Base-by-base conservation (phyloP, 2,329 filamentous ascomycete genomes). In the Mariannaea elegans region DNA sequence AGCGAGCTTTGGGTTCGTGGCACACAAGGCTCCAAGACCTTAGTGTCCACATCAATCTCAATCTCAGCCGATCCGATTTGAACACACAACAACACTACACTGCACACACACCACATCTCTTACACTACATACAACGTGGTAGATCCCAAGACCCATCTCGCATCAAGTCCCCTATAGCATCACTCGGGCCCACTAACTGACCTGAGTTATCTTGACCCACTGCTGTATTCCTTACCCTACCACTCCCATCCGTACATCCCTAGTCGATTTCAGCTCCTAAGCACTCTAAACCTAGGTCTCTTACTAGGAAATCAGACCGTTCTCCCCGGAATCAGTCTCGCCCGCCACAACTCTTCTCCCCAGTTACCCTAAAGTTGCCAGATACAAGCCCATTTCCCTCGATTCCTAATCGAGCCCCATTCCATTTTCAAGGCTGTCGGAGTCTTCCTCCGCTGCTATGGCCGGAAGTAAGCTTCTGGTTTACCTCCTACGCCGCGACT, bases 401-500 rank as follows among this genome's bases (percentile, higher is more conserved):
- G 10, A 10, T 10, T 36, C 32, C 32, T 36, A 36, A 9, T 9
- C 24, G 24, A 27, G 24, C 24, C 24, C 24, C 24, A 9, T 5
- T 27, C 9, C 9, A 27, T 27, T 27, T 27, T 27, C 24, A 27
- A 27, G 24, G 24, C 24, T 27, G 24, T 27, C 24, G 5, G 5
- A 6, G 24, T 27, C 24, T 27, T 27, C 24, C 6, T 27, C 5
- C 9, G 24, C 9, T 27, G 24, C 39, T 38, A 79, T 79, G 77
- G 60, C 72, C 44, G 65, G 71, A 34, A 70, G 68, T 29, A 85
- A 83, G 29, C 80, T 91, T 21, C 78, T 93, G 50, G 80, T 94
- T 55, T 93, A 93, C 71, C 74, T 94, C 19, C 75, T 94, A 32
- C 86, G 91, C 42, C 86, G 88, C 65, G 92, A 94, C 72, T 80